Base-by-base conservation (phyloP, 139 green algal species). In the Spirogloea muscicola region DNA sequence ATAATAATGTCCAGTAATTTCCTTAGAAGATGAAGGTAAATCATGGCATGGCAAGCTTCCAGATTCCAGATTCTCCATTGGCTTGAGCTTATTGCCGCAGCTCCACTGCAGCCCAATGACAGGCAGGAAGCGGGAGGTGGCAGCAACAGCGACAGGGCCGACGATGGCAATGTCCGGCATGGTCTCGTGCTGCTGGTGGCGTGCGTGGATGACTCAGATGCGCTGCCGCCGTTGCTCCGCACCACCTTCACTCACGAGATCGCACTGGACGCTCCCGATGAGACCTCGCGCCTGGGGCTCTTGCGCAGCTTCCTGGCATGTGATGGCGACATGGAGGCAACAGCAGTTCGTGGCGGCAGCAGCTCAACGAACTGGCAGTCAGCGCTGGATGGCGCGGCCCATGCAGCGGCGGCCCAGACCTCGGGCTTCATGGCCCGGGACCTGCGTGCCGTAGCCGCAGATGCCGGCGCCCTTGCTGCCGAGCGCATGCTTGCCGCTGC, bases 211-310 rank as follows among this genome's bases (percentile, higher is more conserved):
- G 64, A 46, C 0, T 37, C 80, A 16, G 85, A 86, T 16, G 85
- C 89, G 48, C 27, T 96, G 25, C 79, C 87, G 0, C 37, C 83
- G 3, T 73, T 85, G 1, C 55, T 96, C 41, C 82, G 90, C 3
- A 82, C 88, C 42, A 88, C 74, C 82, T 96, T 96, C 88, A 96
- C 88, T 0, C 90, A 96, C 74, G 84, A 92, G 57, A 9, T 96
- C 0, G 42, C 51, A 3, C 18, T 91, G 13, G 76, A 83, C 10
- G 73, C 84, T 2, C 80, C 88, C 5, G 72, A 74, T 40, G 48
- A 81, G 31, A 31, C 66, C 18, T n/a, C 84, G 27, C 79, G 85
- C 25, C 34, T 27, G 27, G 31, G 1, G 0, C 59, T 91, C 64
- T 51, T 89, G 9, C 0, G 74, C 82, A n/a, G 49, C 87, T 66